A percentile compares a stretch with the other conserved stretches of the same genome.
phyloP scores from a whole-genome alignment of 2,329 filamentous ascomycete genomes.

The Trichoderma simmonsii region DNA sequence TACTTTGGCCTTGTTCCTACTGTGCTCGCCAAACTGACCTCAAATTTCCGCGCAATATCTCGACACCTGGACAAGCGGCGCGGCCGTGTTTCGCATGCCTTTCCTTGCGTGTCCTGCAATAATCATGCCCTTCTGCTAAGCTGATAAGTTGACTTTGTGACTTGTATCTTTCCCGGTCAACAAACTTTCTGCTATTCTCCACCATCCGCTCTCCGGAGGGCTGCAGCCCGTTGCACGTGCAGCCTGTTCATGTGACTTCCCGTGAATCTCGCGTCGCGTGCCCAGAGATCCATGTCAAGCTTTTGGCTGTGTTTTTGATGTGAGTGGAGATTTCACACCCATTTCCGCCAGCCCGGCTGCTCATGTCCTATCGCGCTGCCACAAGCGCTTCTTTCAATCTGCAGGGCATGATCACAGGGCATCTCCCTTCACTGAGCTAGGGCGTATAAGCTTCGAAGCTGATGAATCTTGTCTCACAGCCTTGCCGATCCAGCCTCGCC shows the following conservation, averaged over 20 bases:
- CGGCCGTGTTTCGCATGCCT: conserved; percentile 17
- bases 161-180: not conserved
- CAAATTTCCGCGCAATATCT: conserved; percentile 5
- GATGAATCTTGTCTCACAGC: conserved; percentile 9
- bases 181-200: not conserved
- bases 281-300: not conserved
- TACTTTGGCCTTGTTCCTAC: not conserved
- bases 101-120: conserved; percentile 13
- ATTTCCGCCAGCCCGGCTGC: not conserved
- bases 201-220: not conserved
- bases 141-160: not conserved
- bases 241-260: conserved; percentile 32
- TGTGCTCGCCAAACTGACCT: not conserved
- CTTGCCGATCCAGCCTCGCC: conserved; percentile 3
- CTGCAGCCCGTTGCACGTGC: conserved; percentile 12
- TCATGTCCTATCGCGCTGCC: conserved; percentile 8
- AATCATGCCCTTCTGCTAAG: not conserved
- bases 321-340: conserved; percentile 11
- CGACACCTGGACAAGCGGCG: conserved; percentile 4
- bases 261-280: conserved; percentile 29
- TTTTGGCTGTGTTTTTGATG: not conserved
- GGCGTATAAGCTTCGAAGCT: not conserved
- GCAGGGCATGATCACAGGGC: conserved; percentile 13
- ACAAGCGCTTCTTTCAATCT: not conserved
- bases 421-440: not conserved